phyloP scores from a whole-genome alignment of 306 rosid species.

The Alnus rubra region DNA sequence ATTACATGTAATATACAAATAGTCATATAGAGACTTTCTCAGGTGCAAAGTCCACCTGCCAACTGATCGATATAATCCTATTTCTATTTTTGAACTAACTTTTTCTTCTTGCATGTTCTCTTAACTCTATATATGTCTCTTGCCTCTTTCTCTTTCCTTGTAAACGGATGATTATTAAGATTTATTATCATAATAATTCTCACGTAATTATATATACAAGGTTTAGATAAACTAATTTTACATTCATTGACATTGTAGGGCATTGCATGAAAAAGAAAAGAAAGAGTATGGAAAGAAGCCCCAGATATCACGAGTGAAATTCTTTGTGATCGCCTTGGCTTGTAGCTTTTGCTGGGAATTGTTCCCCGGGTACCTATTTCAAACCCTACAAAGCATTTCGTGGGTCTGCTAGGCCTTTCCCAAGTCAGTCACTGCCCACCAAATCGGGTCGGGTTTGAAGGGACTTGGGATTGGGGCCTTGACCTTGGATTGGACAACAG shows the following conservation, averaged over 20 bases:
- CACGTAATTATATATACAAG: no score
- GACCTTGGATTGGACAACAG: conserved; percentile 69
- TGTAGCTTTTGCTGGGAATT: conserved; percentile 73
- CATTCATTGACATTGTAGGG: conserved; percentile 36
- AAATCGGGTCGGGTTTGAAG: conserved; percentile 72
- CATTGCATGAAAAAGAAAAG: conserved; percentile 73
- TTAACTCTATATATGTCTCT: no score
- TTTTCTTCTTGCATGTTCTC: no score
- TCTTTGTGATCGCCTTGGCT: conserved; percentile 61
- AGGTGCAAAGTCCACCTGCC: no score
- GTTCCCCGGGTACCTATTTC: conserved; percentile 71
- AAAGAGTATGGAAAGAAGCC: conserved; percentile 14
- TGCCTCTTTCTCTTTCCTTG: no score
- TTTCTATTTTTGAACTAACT: no score
- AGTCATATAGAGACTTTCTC: no score
- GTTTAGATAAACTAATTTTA: no score
- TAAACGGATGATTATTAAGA: no score
- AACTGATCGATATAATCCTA: no score
- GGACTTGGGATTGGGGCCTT: conserved; percentile 79
- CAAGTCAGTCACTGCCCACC: conserved; percentile 80
- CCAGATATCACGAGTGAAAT: conserved; percentile 47
- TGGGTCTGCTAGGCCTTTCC: conserved; percentile 81
- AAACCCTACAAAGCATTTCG: conserved; percentile 69
- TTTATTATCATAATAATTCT: no score
- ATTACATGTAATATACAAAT: no score